Percentiles rank a stretch among this genome's conserved stretches.
Conservation (phyloP, 2,329 filamentous ascomycete species). For the Aureobasidium musti region DNA sequence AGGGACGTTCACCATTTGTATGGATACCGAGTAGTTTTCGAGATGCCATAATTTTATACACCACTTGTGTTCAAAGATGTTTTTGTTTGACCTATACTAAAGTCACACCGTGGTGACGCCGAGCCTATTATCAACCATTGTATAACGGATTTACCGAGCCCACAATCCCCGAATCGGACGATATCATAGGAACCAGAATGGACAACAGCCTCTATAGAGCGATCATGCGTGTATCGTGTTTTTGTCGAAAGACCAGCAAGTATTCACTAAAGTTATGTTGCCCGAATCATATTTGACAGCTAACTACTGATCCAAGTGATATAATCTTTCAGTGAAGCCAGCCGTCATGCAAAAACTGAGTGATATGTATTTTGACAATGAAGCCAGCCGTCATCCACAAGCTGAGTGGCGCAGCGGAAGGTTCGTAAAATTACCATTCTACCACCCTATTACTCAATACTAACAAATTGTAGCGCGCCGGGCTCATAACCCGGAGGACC, state of each 20-base stretch:
- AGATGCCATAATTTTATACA: not conserved
- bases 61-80: too few relatives aligned
- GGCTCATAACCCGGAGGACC: conserved; percentile 36
- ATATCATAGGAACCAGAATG: not conserved
- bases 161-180: not conserved
- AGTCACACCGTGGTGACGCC: not conserved
- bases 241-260: not conserved
- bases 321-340: too few relatives aligned
- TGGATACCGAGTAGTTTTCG: too few relatives aligned
- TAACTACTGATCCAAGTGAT: too few relatives aligned
- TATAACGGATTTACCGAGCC: not conserved
- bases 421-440: not conserved
- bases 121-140: not conserved
- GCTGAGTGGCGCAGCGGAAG: conserved; percentile 34
- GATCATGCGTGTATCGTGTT: not conserved
- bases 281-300: too few relatives aligned
- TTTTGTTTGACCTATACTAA: not conserved
- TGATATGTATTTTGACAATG: conserved; percentile 9
- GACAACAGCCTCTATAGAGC: not conserved
- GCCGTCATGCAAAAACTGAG: conserved; percentile 24
- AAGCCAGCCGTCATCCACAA: not conserved
- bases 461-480: conserved; percentile 30
- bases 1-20: too few relatives aligned
- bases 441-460: not conserved
- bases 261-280: too few relatives aligned